phyloP scores from a whole-genome alignment of 73 alveolate species.

The Durusdinium trenchii region DNA sequence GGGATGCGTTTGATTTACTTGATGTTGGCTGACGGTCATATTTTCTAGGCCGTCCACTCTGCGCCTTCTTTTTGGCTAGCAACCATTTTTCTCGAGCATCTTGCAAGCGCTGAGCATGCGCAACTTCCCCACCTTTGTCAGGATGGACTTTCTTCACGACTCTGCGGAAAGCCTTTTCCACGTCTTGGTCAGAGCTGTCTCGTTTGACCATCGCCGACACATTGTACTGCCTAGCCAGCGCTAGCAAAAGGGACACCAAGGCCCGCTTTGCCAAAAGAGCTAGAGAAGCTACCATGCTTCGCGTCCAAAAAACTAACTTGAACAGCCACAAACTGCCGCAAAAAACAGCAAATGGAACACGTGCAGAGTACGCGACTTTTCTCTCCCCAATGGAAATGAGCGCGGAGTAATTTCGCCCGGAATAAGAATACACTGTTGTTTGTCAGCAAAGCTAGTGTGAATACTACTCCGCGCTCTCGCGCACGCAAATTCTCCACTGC shows the following conservation, averaged over 20 bases:
- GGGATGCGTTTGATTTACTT: too few relatives aligned
- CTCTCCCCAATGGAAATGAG: too few relatives aligned
- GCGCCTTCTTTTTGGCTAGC: too few relatives aligned
- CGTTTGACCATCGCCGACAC: neutral
- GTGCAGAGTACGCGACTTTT: too few relatives aligned
- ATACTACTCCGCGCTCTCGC: too few relatives aligned
- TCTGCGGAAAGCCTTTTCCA: conserved; percentile 29
- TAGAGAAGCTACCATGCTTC: conserved; percentile 3
- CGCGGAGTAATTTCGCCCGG: too few relatives aligned
- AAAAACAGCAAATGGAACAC: too few relatives aligned
- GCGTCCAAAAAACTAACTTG: too few relatives aligned
- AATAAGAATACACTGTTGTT: too few relatives aligned
- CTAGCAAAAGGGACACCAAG: conserved; percentile 17
- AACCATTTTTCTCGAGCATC: neutral
- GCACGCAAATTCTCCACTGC: too few relatives aligned
- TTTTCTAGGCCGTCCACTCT: neutral
- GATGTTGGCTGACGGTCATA: neutral
- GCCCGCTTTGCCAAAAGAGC: conserved; percentile 31
- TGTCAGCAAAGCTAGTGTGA: too few relatives aligned
- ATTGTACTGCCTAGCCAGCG: conserved; percentile 17
- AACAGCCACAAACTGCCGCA: too few relatives aligned
- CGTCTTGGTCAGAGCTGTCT: neutral
- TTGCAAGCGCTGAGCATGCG: neutral
- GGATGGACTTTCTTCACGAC: conserved; percentile 15
- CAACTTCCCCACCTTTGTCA: neutral